Percentiles rank a stretch among this genome's conserved stretches.
phyloP scores from a whole-genome alignment of 192 early-diverging fungal genomes.

The Backusella australiensis region DNA sequence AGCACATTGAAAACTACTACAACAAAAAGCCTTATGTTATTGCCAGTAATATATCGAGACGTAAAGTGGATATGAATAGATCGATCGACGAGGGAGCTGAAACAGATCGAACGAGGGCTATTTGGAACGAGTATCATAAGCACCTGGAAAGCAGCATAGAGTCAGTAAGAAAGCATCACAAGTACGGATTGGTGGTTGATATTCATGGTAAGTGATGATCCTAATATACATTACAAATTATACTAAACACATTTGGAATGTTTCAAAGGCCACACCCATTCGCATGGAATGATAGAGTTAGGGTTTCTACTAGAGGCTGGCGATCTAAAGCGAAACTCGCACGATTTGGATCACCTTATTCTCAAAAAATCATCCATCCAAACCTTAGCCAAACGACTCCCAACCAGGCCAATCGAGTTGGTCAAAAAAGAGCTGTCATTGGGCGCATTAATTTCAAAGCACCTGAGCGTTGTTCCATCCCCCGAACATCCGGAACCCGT shows the following conservation, averaged over 20 bases:
- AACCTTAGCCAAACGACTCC: not conserved
- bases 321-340: not conserved
- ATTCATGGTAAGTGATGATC: slow-evolving; percentile 9
- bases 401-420: not conserved
- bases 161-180: not conserved
- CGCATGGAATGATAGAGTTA: slow-evolving; percentile 3
- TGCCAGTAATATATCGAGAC: not conserved
- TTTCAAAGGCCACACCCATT: slow-evolving; percentile 2
- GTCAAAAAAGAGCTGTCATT: not conserved
- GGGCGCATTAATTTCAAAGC: not conserved
- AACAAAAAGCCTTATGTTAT: not conserved
- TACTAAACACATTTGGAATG: not conserved
- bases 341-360: not conserved
- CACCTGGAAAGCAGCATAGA: not conserved
- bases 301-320: not conserved
- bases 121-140: not conserved
- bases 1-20: not conserved
- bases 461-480: not conserved
- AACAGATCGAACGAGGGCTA: not conserved
- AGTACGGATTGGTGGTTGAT: not conserved
- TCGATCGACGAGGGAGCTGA: not conserved
- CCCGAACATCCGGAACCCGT: not conserved
- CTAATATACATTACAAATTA: not conserved
- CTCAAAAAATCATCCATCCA: slow-evolving; percentile 8
- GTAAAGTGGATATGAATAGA: slow-evolving; percentile 8